These are phyloP conservation scores for Xylaria sp. DNA, from an alignment of 2,329 filamentous ascomycete species.

Conservation along the genomic window DNA sequence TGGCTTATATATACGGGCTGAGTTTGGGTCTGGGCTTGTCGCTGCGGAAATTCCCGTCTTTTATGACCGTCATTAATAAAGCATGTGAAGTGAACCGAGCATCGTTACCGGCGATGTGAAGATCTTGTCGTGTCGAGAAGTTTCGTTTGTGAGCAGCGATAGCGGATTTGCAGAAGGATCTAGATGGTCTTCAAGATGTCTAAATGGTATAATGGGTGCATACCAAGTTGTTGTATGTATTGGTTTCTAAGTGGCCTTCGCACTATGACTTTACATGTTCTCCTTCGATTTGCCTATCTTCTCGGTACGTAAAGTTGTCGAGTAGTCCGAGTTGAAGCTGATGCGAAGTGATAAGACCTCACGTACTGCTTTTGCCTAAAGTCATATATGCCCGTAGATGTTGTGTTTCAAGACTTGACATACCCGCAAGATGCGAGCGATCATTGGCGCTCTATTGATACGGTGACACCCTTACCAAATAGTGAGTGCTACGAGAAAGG, in stretches of 20 bases:
- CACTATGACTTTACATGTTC: not conserved
- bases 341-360: not conserved
- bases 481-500: no score
- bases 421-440: not conserved
- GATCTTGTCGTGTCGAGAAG: not conserved
- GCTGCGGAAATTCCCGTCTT: not conserved
- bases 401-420: not conserved
- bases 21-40: not conserved
- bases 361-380: not conserved
- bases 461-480: no score
- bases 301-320: not conserved
- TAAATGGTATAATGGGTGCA: not conserved
- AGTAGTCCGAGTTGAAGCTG: not conserved
- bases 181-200: not conserved
- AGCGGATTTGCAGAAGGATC: not conserved
- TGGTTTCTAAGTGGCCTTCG: not conserved
- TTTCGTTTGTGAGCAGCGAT: not conserved
- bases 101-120: not conserved
- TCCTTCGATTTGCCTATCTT: not conserved
- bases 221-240: not conserved
- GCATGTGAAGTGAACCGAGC: not conserved
- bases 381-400: not conserved
- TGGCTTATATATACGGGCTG: not conserved
- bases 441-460: not conserved
- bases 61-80: not conserved